Conservation (phyloP, 1,284 basidiomycete genomes). For the Tremellales sp. region DNA sequence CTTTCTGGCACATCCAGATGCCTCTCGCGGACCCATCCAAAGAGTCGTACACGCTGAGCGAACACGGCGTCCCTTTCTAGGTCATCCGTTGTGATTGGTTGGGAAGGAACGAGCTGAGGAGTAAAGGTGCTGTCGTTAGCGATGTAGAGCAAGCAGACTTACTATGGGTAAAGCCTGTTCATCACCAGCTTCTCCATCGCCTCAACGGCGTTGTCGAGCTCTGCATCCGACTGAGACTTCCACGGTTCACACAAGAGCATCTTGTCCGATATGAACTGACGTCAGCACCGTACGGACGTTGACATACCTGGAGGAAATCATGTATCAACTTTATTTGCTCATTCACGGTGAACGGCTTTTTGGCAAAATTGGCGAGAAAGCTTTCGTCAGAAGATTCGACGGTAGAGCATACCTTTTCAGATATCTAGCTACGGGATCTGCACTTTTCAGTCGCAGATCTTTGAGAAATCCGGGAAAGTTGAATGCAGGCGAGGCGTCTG, state of each 20-base stretch:
- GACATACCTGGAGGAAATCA: slow-evolving; percentile 76
- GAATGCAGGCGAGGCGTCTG: slow-evolving; percentile 29
- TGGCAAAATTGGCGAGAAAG: slow-evolving; percentile 85
- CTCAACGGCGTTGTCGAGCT: slow-evolving; percentile 96
- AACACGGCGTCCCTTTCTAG: slow-evolving; percentile 90
- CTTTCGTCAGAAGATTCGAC: slow-evolving; percentile 48
- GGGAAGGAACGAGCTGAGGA: slow-evolving; percentile 63
- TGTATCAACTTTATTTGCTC: slow-evolving; percentile 92
- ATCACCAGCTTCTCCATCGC: slow-evolving; percentile 99
- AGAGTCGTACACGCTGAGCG: slow-evolving; percentile 83
- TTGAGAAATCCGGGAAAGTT: slow-evolving; percentile 65
- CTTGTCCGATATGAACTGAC: slow-evolving; percentile 76
- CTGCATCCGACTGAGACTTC: slow-evolving; percentile 67
- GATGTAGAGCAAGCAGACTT: slow-evolving; percentile 37
- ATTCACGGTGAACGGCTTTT: slow-evolving; percentile 77
- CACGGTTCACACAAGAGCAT: slow-evolving; percentile 82
- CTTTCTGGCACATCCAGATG: slow-evolving; percentile 73
- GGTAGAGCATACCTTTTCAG: slow-evolving; percentile 65
- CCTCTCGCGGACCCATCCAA: slow-evolving; percentile 81
- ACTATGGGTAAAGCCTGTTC: slow-evolving; percentile 95
- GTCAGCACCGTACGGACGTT: neutral
- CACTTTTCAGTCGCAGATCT: slow-evolving; percentile 77
- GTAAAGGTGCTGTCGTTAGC: slow-evolving; percentile 70
- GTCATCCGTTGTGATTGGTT: slow-evolving; percentile 88
- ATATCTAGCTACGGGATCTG: slow-evolving; percentile 86